These are phyloP conservation scores for Umbelopsis vinacea DNA, from an alignment of 192 early-diverging fungal species.

Conservation along the genomic window DNA sequence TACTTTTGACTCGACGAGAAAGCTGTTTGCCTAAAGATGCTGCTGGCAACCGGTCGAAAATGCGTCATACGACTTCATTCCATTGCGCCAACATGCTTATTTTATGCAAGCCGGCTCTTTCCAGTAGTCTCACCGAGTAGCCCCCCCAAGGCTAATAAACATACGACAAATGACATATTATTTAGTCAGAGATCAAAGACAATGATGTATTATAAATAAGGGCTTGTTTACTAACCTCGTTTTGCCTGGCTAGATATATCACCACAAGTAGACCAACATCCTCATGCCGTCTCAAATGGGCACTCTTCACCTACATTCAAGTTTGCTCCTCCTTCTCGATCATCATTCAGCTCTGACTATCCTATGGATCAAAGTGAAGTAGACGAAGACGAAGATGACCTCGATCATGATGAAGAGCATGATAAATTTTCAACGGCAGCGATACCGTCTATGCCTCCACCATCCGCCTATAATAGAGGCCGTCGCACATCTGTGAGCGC, in stretches of 20 bases:
- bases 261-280: background rate
- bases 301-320: slow-evolving; percentile 10
- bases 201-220: no score
- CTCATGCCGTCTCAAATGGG: slow-evolving; percentile 46
- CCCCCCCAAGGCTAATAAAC: no score
- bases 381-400: slow-evolving; percentile 50
- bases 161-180: no score
- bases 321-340: slow-evolving; percentile 18
- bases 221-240: background rate
- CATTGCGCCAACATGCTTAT: no score
- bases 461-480: slow-evolving; percentile 78
- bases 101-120: no score
- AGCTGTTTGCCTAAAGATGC: no score
- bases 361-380: slow-evolving; percentile 32
- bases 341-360: slow-evolving; percentile 15
- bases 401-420: slow-evolving; percentile 67
- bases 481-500: slow-evolving; percentile 95
- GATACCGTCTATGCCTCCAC: slow-evolving; percentile 52
- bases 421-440: slow-evolving; percentile 56
- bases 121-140: no score
- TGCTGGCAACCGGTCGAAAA: no score
- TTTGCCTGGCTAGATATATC: background rate
- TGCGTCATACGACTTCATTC: no score
- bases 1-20: no score
- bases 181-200: no score